Evolutionary conservation across 2,329 filamentous ascomycete species (phyloP), one percentile per base, ranked within the genome.

Genomic region (Elsinoe batatas): DNA sequence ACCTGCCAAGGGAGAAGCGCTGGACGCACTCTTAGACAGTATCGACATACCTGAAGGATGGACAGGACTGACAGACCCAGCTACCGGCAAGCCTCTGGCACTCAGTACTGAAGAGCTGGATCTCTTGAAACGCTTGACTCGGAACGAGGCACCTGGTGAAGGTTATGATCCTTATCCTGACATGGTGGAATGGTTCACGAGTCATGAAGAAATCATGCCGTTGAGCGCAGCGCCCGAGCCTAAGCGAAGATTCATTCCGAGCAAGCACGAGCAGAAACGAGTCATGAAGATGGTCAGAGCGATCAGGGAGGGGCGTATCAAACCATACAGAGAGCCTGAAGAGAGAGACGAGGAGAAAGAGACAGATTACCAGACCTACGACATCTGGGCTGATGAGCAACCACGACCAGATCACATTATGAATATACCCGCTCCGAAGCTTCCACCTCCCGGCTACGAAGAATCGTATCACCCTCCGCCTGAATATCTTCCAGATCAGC

Each of bases 221-320:
- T 71, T 98, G 57, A 96, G 89, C 67, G 85, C 91, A 44, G 93
- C 93, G 0, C 93, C 93, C 5, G 93, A 98, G 68, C 93, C 93
- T 1, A 98, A 98, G 75, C 81, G 93, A 61, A 84, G 93, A 64
- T 98, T 97, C 69, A 75, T 98, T 8, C 93, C 94, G 5, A 97
- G 91, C 46, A 97, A 96, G 72, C 89, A 98, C 70, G 93, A 98
- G 72, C 87, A 88, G 32, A 96, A 96, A 76, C 83, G 91, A 57
- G 82, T 98, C 53, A 95, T 96, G 82, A 97, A 98, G 75, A 83
- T 98, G 65, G 93, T 97, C 54, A 89, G 88, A 66, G 93, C 93
- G 36, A 98, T 98, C 63, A 84, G 87, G 61, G 91, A 97, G 71
- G 93, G 94, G 35, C 83, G 90, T 50, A 97, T 98, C 62, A 75